Evolutionary conservation across 768 basidiomycete genomes (phyloP), one percentile per base, ranked within the genome.

Genomic region (Naganishia onofrii): DNA sequence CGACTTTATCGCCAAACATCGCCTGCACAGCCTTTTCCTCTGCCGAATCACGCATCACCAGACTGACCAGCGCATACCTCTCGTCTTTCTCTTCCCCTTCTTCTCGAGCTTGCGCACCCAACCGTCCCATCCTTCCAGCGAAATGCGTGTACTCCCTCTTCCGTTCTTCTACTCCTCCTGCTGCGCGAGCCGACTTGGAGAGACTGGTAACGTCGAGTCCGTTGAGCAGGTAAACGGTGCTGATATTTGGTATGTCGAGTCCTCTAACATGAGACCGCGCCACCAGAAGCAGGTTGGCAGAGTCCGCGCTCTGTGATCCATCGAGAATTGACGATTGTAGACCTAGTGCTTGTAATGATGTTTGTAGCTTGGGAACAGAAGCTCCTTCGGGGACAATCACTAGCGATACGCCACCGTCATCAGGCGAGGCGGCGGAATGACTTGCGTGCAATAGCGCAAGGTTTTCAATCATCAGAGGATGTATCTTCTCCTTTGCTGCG

Each of bases 141-240:
- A 69, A 44, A 51, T 69, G 68, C 23, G 26, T 34, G 26, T 69
- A 69, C 53, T 69, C 68, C 51, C 68, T 55, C 57, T 69, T 46
- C 8, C 51, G 55, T 28, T 69, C 68, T 19, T 44, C 68, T 2
- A 69, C 53, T 0, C 68, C 68, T 3, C 68, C 68, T 29, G 52
- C 56, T 3, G 56, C 42, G 1, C 57, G 51, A 42, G 42, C 42
- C 13, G 42, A 21, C 44, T 69, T 69, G 38, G 55, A 58, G 7
- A 69, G 38, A 31, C 42, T 38, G 57, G 28, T 44, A 8, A 69
- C 56, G 15, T 57, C 57, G 9, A 69, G 57, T 10, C 68, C 68
- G 29, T 57, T 57, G 5, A 69, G 68, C 6, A 69, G 36, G 57
- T 58, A 69, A 17, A 69, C 68, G 2, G 56, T 60, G 3, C 2